Evolutionary conservation across 2,329 filamentous ascomycete genomes (phyloP).

Genomic region (Nemania diffusa): DNA sequence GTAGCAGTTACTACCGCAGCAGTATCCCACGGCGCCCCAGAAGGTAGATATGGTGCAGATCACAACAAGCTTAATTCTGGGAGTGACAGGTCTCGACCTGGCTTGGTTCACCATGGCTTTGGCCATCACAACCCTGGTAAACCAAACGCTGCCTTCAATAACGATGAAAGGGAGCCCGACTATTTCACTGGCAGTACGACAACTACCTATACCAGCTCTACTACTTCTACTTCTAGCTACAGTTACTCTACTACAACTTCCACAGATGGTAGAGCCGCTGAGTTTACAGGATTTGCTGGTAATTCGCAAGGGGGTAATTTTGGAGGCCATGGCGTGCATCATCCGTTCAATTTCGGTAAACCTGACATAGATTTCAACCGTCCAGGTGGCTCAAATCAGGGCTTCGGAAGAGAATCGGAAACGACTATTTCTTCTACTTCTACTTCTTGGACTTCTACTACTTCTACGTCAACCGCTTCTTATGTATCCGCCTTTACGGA

Average conservation of each 20-base stretch:
- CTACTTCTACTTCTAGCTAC: not conserved
- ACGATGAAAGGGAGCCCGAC: not conserved
- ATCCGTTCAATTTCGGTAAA: slow-evolving; percentile 6
- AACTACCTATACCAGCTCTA: not conserved
- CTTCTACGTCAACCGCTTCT: slow-evolving; percentile 3
- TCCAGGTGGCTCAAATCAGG: not conserved
- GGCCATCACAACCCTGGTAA: not conserved
- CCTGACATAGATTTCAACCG: not conserved
- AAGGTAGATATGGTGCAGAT: not conserved
- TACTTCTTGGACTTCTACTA: not conserved
- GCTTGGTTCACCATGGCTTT: slow-evolving; percentile 7
- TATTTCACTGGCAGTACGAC: not conserved
- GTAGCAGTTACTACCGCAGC: not conserved
- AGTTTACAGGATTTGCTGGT: not conserved
- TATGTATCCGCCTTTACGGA: not conserved
- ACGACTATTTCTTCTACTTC: not conserved
- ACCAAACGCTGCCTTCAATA: not conserved
- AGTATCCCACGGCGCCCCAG: not conserved
- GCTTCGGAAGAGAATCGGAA: not conserved
- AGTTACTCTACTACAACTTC: not conserved
- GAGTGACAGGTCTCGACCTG: not conserved
- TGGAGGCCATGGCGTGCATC: not conserved
- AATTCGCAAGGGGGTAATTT: not conserved
- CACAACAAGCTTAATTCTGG: not conserved
- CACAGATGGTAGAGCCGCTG: not conserved